Percentiles rank a stretch among this genome's conserved stretches.
phyloP scores from a whole-genome alignment of 2,329 filamentous ascomycete genomes.

The Biscogniauxia mediterranea region DNA sequence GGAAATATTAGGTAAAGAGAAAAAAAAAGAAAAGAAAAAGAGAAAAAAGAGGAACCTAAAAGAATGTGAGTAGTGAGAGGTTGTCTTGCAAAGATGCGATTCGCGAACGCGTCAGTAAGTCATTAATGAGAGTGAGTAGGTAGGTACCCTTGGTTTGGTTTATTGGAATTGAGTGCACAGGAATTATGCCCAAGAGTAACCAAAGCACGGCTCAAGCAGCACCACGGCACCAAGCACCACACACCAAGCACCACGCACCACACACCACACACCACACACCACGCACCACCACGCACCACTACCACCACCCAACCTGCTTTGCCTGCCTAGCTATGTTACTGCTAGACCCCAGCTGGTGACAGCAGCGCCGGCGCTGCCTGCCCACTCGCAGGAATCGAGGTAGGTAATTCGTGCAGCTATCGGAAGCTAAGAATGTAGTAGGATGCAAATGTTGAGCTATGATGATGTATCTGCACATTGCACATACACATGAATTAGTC shows the following conservation, averaged over 20 bases:
- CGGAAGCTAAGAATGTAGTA: not conserved
- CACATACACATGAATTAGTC: not conserved
- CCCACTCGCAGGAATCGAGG: not conserved
- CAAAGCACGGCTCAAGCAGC: not conserved
- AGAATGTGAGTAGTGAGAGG: not conserved
- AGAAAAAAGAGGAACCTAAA: slow-evolving; percentile 2
- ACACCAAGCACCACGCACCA: no score
- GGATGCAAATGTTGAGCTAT: not conserved
- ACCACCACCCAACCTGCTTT: no score
- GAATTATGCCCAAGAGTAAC: not conserved
- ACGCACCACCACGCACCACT: no score
- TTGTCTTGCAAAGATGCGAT: not conserved
- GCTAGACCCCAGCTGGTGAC: not conserved
- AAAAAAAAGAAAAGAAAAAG: not conserved
- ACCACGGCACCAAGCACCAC: no score
- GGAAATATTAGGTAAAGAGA: not conserved
- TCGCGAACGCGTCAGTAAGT: not conserved
- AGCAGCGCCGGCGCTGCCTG: not conserved
- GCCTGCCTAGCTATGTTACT: not conserved
- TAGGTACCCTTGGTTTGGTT: not conserved
- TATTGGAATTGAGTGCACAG: not conserved
- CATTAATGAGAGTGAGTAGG: not conserved
- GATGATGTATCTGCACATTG: not conserved
- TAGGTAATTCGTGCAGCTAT: not conserved
- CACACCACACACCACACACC: no score